phyloP scores from a whole-genome alignment of 352 stramenopile genomes.

The Phytopythium chamaehyphon region DNA sequence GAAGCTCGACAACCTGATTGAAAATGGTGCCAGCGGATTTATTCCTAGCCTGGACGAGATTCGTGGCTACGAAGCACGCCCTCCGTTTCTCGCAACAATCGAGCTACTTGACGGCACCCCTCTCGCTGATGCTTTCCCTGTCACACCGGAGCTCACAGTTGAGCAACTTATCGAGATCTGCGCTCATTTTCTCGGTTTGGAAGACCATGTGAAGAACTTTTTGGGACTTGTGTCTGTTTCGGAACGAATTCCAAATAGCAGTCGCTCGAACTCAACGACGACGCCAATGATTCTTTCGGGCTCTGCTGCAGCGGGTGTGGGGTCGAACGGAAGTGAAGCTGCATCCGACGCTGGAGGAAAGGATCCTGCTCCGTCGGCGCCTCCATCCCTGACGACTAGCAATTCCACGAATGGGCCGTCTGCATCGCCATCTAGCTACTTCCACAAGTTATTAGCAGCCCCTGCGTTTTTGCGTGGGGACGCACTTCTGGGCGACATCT shows the following conservation, averaged over 20 bases:
- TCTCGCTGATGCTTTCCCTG: conserved; percentile 88
- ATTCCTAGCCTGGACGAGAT: conserved; percentile 94
- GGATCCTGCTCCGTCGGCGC: conserved; percentile 10
- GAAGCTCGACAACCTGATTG: conserved; percentile 89
- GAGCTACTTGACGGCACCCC: conserved; percentile 91
- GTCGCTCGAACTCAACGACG: conserved; percentile 24
- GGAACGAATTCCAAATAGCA: conserved; percentile 28
- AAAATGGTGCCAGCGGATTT: conserved; percentile 88
- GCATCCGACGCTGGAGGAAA: conserved; percentile 11
- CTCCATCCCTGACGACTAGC: conserved; percentile 18
- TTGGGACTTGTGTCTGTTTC: conserved; percentile 54
- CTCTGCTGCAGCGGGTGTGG: conserved; percentile 11
- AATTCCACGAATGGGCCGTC: conserved; percentile 26
- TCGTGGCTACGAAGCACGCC: conserved; percentile 89
- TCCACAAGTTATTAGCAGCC: conserved; percentile 75
- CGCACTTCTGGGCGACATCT: conserved; percentile 89
- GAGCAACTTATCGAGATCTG: conserved; percentile 91
- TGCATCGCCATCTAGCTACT: conserved; percentile 49
- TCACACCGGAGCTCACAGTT: conserved; percentile 92
- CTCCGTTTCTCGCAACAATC: conserved; percentile 91
- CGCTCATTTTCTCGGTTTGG: conserved; percentile 86
- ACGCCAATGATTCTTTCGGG: conserved; percentile 29
- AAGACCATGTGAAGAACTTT: conserved; percentile 85
- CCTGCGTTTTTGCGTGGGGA: conserved; percentile 75
- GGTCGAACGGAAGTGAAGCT: conserved; percentile 18